These are phyloP conservation scores for Mucor plumbeus DNA, from an alignment of 371 early-diverging fungal genomes.

Conservation along the genomic window DNA sequence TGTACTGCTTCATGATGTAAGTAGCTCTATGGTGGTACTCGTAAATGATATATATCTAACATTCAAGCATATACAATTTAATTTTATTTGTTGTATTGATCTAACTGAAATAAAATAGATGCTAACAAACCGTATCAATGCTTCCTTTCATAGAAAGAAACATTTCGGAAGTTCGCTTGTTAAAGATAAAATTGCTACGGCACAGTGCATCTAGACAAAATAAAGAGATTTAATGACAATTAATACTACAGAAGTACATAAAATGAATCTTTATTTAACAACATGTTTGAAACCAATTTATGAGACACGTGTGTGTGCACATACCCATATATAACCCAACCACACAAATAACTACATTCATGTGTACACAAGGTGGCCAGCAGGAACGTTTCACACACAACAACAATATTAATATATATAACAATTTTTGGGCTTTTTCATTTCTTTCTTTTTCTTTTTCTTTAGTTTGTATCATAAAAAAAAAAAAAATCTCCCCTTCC, in stretches of 20 bases:
- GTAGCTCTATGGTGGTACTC: too few species aligned
- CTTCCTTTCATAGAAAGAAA: too few species aligned
- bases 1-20: too few species aligned
- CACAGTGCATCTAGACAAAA: not conserved
- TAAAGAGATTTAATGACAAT: not conserved
- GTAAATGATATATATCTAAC: too few species aligned
- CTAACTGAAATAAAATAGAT: too few species aligned
- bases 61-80: too few species aligned
- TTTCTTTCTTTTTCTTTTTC: not conserved
- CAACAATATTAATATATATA: not conserved
- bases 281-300: not conserved
- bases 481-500: not conserved
- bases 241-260: not conserved
- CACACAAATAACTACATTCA: not conserved
- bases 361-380: not conserved
- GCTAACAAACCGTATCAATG: too few species aligned
- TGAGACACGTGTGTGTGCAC: not conserved
- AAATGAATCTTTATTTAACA: not conserved
- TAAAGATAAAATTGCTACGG: too few species aligned
- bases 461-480: constrained; percentile 5
- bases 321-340: not conserved
- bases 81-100: too few species aligned
- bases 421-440: not conserved
- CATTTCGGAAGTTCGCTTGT: too few species aligned
- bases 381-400: constrained; percentile 1